Evolutionary conservation across 225 moss, liverwort and hornwort genomes (phyloP).

Genomic region (Thuidium tamariscinum): DNA sequence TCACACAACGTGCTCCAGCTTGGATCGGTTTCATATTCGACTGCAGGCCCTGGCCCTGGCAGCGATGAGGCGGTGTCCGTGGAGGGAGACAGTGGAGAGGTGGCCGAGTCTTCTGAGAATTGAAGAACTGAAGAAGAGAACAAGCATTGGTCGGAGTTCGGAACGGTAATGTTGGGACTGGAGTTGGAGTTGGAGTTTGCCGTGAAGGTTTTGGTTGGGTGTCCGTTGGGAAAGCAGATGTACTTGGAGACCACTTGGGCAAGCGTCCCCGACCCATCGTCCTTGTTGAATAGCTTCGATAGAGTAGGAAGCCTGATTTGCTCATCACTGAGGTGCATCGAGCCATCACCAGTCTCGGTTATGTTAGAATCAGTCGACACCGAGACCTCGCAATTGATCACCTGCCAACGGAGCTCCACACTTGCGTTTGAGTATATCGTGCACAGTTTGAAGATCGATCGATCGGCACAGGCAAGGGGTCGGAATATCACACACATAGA

Average conservation of each 20-base stretch:
- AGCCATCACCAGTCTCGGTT: not conserved
- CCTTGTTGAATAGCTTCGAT: not conserved
- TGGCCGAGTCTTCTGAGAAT: constrained; percentile 12
- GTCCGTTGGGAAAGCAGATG: not conserved
- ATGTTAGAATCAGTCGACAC: not conserved
- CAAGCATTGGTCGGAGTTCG: not conserved
- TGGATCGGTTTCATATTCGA: not conserved
- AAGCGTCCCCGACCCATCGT: not conserved
- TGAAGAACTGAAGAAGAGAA: constrained; percentile 8
- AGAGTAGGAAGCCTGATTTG: not conserved
- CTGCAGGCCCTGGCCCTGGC: not conserved
- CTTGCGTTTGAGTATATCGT: not conserved
- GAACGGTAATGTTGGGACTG: not conserved
- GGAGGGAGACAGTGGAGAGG: not conserved
- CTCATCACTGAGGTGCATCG: not conserved
- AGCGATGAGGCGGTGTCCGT: constrained; percentile 6
- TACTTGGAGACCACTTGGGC: constrained; percentile 23
- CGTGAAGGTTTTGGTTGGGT: not conserved
- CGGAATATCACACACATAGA: not conserved
- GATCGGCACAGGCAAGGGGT: not conserved
- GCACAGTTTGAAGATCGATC: not conserved
- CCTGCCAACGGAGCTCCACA: not conserved
- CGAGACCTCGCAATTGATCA: not conserved
- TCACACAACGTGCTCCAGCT: constrained; percentile 22
- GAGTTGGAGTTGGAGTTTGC: no score